Base-by-base conservation (phyloP, 2,329 filamentous ascomycete species). In the Fusarium setosum region DNA sequence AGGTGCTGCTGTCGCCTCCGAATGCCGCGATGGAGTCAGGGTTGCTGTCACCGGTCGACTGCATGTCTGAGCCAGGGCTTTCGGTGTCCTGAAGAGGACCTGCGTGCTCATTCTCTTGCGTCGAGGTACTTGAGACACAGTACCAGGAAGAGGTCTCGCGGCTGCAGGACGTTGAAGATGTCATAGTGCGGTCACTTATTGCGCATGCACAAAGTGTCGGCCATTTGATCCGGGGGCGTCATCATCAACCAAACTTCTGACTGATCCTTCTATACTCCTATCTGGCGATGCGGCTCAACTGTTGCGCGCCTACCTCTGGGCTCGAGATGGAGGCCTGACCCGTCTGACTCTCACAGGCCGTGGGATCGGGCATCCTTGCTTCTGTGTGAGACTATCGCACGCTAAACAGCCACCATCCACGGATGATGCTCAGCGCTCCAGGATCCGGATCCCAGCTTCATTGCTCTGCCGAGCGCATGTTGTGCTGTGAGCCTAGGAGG, bases 241-340 rank as follows among this genome's bases (percentile, higher is more conserved):
- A 29, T 38, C 24, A 4, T n/a, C 32, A 48, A 20, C n/a, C n/a
- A n/a, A 41, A 32, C 23, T 20, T 31, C 38, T 24, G 24, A 9
- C 9, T 23, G 37, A 26, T 20, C 38, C 23, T 59, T 65, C 56
- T 66, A 65, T 66, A 67, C 26, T 54, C 26, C 13, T 12, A 24
- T 17, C 8, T n/a, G 12, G 32, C 5, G 31, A 29, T 66, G 63
- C 52, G 63, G 62, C 62, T 66, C 58, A 66, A 59, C 20, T 23
- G 18, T 11, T 29, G 8, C 11, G 8, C 11, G 26, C 26, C 26
- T 9, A 11, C 26, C 8, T 29, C 11, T 7, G 26, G 26, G 11
- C 26, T 7, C 8, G 11, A n/a, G 15, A 47, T 21, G 42, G 42
- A 45, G 17, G 24, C 42, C 42, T 32, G 42, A 47, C 24, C 24